Evolutionary conservation across 1,284 basidiomycete genomes (phyloP).

Genomic region (Papiliotrema fonsecae): DNA sequence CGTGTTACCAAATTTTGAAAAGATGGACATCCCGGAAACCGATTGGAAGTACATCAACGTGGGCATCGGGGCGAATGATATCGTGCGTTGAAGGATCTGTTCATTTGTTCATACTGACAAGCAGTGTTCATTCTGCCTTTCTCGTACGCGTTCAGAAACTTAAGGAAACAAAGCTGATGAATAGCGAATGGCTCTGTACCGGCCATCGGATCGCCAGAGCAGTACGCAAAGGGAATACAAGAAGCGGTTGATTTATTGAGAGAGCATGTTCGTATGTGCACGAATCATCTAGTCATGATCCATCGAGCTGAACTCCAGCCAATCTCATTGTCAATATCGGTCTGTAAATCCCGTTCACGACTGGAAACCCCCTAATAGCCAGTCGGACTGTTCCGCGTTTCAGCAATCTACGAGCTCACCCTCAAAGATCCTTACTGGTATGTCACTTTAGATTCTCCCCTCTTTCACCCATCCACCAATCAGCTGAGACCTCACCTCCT

Average conservation of each 20-base stretch:
- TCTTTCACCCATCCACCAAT: background rate
- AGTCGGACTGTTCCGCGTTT: slow-evolving; percentile 45
- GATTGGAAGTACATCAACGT: slow-evolving; percentile 47
- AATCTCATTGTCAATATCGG: slow-evolving; percentile 40
- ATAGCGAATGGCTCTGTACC: slow-evolving; percentile 26
- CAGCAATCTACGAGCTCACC: slow-evolving; percentile 43
- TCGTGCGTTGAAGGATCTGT: slow-evolving; percentile 29
- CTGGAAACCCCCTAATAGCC: slow-evolving; percentile 5
- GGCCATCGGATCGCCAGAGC: slow-evolving; percentile 29
- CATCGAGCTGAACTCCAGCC: slow-evolving; percentile 12
- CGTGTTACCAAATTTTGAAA: slow-evolving; percentile 34
- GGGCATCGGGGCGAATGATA: slow-evolving; percentile 47
- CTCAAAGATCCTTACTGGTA: slow-evolving; percentile 40
- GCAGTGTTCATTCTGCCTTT: slow-evolving; percentile 45
- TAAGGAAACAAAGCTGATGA: background rate
- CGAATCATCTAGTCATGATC: too few species aligned
- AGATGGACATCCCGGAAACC: slow-evolving; percentile 18
- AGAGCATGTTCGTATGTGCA: slow-evolving; percentile 38
- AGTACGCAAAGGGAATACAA: slow-evolving; percentile 38
- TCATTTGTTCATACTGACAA: background rate
- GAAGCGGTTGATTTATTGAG: slow-evolving; percentile 39
- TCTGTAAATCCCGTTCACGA: slow-evolving; percentile 6
- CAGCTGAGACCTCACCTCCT: background rate
- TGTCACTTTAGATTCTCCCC: slow-evolving; percentile 3
- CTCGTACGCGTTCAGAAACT: slow-evolving; percentile 19